phyloP scores from a whole-genome alignment of 2,329 filamentous ascomycete genomes.

The Pyricularia grisea region DNA sequence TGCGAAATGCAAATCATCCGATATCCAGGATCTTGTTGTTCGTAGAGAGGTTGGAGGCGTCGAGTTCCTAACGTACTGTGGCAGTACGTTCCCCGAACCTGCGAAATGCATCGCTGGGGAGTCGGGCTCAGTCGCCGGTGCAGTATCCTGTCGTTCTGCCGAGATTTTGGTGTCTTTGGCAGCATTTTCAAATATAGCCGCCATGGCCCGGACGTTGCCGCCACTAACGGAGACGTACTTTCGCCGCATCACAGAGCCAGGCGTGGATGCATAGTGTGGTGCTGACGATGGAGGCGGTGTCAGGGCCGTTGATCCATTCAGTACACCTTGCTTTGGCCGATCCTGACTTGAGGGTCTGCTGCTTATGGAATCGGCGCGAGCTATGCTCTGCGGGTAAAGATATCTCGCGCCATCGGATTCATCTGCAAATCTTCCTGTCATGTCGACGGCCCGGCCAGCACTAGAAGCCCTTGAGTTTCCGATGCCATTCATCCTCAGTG shows the following conservation, averaged over 20 bases:
- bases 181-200: slow-evolving; percentile 38
- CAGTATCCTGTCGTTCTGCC: not conserved
- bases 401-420: not conserved
- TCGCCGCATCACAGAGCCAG: not conserved
- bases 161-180: slow-evolving; percentile 5
- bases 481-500: not conserved
- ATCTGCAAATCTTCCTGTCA: not conserved
- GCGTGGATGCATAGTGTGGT: not conserved
- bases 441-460: not conserved
- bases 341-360: not conserved
- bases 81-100: slow-evolving; percentile 12
- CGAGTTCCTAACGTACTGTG: slow-evolving; percentile 1
- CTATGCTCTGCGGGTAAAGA: not conserved
- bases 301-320: not conserved
- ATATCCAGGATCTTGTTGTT: slow-evolving; percentile 1
- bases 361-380: not conserved
- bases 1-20: not conserved
- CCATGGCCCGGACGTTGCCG: slow-evolving; percentile 35
- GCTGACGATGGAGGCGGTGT: not conserved
- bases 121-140: not conserved
- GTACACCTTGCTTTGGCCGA: not conserved
- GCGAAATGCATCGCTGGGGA: not conserved
- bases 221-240: slow-evolving; percentile 4
- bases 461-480: not conserved
- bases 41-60: not conserved